phyloP scores from a whole-genome alignment of 2,329 filamentous ascomycete species.

The Ophiostoma populinum region DNA sequence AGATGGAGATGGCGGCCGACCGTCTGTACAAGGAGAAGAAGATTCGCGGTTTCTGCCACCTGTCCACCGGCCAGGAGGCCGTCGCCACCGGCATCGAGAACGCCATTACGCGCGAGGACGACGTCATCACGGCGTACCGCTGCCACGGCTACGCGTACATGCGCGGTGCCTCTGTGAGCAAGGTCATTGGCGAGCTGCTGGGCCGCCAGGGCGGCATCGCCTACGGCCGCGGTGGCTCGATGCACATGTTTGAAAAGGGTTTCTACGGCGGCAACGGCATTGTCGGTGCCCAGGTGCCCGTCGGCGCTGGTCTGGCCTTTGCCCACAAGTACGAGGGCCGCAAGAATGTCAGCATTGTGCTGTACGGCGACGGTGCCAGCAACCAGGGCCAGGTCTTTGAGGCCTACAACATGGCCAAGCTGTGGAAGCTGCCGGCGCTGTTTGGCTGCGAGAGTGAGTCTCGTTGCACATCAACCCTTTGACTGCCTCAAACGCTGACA shows the following conservation, averaged over 20 bases:
- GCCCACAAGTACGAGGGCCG: constrained; percentile 85
- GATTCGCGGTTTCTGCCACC: constrained; percentile 98
- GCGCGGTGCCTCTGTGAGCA: constrained; percentile 79
- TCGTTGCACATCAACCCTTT: neutral
- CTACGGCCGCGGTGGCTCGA: constrained; percentile 97
- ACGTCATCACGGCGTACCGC: constrained; percentile 94
- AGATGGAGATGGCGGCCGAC: constrained; percentile 99
- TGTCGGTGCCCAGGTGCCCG: constrained; percentile 93
- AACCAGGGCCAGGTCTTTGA: constrained; percentile 99
- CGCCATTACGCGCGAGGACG: constrained; percentile 78
- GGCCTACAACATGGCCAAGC: constrained; percentile 99
- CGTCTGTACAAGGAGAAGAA: constrained; percentile 99
- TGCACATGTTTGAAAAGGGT: constrained; percentile 98
- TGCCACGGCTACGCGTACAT: constrained; percentile 98
- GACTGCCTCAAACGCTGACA: constrained; percentile 14
- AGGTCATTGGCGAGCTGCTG: constrained; percentile 89
- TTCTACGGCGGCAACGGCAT: constrained; percentile 99
- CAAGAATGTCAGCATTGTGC: constrained; percentile 71
- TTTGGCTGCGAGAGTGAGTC: constrained; percentile 95
- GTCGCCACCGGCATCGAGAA: constrained; percentile 95
- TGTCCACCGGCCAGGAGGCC: constrained; percentile 95
- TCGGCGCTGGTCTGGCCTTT: constrained; percentile 90
- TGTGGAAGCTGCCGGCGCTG: constrained; percentile 89
- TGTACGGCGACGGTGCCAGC: constrained; percentile 95
- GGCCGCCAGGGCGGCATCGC: constrained; percentile 92